Percentiles rank a stretch among this genome's conserved stretches.
Evolutionary conservation across 768 basidiomycete species (phyloP).

Genomic region (Collybiopsis confluens): DNA sequence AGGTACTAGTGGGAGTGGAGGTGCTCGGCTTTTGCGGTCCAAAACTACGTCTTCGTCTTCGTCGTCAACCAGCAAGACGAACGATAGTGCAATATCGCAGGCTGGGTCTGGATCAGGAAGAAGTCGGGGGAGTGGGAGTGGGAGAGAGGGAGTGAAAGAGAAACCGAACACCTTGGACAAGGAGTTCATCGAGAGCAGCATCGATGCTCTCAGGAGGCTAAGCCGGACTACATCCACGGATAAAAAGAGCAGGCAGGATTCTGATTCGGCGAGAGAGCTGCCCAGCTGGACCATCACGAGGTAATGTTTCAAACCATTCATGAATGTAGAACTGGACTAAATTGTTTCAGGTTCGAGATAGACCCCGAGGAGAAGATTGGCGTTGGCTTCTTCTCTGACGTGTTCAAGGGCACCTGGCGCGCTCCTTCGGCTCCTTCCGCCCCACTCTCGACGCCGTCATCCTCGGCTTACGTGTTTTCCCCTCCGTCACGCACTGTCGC

Average conservation of each 20-base stretch:
- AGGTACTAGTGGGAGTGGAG: not conserved
- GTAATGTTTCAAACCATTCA: too few species aligned
- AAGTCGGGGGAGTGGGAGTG: constrained; percentile 13
- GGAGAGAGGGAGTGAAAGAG: constrained; percentile 9
- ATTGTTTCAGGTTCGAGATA: constrained; percentile 69
- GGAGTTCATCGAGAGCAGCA: constrained; percentile 68
- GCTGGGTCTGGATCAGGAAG: not conserved
- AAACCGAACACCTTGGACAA: constrained; percentile 51
- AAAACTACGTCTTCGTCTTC: constrained; percentile 1
- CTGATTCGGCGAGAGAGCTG: constrained; percentile 22
- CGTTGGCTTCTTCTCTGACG: constrained; percentile 71
- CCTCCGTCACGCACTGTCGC: constrained; percentile 45
- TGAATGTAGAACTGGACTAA: too few species aligned
- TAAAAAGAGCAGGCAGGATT: constrained; percentile 16
- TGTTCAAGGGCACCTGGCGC: constrained; percentile 75
- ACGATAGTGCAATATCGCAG: not conserved
- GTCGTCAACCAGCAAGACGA: not conserved
- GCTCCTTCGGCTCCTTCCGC: constrained; percentile 13
- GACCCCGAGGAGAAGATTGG: constrained; percentile 68
- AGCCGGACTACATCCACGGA: constrained; percentile 28
- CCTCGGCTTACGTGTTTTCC: not conserved
- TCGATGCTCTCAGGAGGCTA: constrained; percentile 66
- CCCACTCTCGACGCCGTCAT: not conserved
- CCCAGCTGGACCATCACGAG: constrained; percentile 78
- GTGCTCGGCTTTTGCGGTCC: not conserved